Percentiles rank a stretch among this genome's conserved stretches.
Conservation (phyloP, 1,139 yeast genomes). For the Meyerozyma athensensis region DNA sequence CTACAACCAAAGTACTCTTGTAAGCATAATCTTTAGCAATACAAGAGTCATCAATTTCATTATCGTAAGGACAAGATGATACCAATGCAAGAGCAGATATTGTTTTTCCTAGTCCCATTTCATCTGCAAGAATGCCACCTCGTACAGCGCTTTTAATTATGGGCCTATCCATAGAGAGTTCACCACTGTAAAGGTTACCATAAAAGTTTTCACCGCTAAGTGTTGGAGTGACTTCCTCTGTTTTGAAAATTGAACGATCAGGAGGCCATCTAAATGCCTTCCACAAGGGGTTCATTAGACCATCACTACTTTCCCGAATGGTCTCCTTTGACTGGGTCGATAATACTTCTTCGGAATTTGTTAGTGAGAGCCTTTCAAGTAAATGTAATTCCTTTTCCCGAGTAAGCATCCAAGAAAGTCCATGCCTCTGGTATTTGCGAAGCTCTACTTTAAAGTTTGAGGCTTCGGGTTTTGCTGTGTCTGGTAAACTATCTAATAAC, state of each 20-base stretch:
- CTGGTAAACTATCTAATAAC: constrained; percentile 50
- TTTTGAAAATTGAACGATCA: constrained; percentile 13
- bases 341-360: constrained; percentile 14
- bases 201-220: constrained; percentile 44
- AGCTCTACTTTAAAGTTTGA: constrained; percentile 52
- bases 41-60: constrained; percentile 1
- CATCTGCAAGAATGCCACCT: constrained; percentile 96
- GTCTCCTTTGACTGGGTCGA: constrained; percentile 27
- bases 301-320: constrained; percentile 34
- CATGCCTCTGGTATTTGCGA: constrained; percentile 73
- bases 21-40: constrained; percentile 45
- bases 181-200: constrained; percentile 81
- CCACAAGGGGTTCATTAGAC: constrained; percentile 84
- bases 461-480: constrained; percentile 53
- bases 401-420: constrained; percentile 77
- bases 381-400: constrained; percentile 51
- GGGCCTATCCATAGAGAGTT: constrained; percentile 67
- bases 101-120: constrained; percentile 95
- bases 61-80: constrained; percentile 57
- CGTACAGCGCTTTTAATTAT: constrained; percentile 48
- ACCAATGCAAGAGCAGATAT: constrained; percentile 76
- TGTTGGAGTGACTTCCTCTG: constrained; percentile 4
- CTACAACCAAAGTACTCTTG: constrained; percentile 72
- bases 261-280: constrained; percentile 72
- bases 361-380: constrained; percentile 28